Evolutionary conservation across 257 asterid genomes (phyloP), one percentile per base, ranked within the genome.

Genomic region (Solanum verrucosum): DNA sequence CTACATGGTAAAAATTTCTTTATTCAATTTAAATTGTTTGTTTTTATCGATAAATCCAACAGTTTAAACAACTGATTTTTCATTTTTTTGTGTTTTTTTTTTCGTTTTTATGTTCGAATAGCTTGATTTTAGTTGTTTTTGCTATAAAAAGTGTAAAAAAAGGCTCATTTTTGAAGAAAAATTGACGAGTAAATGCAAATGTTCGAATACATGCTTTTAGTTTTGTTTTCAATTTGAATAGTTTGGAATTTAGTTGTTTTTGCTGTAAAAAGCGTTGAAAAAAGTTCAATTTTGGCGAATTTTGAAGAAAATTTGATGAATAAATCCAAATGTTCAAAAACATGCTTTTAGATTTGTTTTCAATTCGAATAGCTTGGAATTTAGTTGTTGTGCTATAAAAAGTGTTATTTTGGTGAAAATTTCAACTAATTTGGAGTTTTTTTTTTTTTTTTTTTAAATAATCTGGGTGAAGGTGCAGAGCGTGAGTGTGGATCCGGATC

Each of bases 401-500:
- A 0, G 44, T 38, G 44, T 9, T 38, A 8, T 8, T 73, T 27
- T 42, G 38, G 49, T 23, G 70, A 40, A 83, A 60, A 1, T 11
- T 23, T 75, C 3, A 74, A 37, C 52, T 74, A 37, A 74, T 74
- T 74, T 35, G 31, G 18, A 56, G 65, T 18, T 2, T 31, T 31
- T 31, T 31, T 29, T 29, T 52, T 46, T 44, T 44, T 44, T 13
- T 52, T 70, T 37, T 37, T 1, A 34, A 34, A 35, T 4, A 25
- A 9, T 56, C 29, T 29, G 29, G 37, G 16, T 78, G 71, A 38
- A 92, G 93, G 86, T 89, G 87, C 86, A 56, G 29, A 86, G 81
- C 75, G 87, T 87, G 88, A 92, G 88, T 4, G 88, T 89, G 72
- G 95, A 90, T 89, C 38, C 25, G 27, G 95, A 93, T 73, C 68